Conservation (phyloP, 192 early-diverging fungal species). For the Jimgerdemannia flammicorona region DNA sequence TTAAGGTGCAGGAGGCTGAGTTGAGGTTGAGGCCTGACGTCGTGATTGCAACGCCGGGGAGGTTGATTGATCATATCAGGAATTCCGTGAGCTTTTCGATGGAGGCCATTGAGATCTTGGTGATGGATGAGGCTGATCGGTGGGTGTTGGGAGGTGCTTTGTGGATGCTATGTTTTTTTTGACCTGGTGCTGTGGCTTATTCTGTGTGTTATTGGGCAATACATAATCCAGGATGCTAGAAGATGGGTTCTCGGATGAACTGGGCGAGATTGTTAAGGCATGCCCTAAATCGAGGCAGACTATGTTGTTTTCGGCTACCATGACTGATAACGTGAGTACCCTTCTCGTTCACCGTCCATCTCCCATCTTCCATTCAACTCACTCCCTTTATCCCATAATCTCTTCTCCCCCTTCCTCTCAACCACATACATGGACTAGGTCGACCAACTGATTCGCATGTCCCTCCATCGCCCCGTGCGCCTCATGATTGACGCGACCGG, state of each 20-base stretch:
- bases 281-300: constrained; percentile 90
- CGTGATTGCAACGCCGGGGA: constrained; percentile 96
- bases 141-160: constrained; percentile 16
- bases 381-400: not conserved
- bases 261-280: constrained; percentile 89
- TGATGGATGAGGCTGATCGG: constrained; percentile 99
- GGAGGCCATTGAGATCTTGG: constrained; percentile 89
- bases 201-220: not conserved
- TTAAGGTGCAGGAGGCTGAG: constrained; percentile 85
- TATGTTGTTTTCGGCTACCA: constrained; percentile 99
- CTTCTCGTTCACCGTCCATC: not conserved
- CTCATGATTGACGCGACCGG: constrained; percentile 85
- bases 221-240: constrained; percentile 76
- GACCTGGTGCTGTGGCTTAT: not conserved
- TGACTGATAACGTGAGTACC: constrained; percentile 82
- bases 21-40: constrained; percentile 84
- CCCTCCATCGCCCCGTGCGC: constrained; percentile 83
- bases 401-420: too few relatives aligned
- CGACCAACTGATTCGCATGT: constrained; percentile 92
- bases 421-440: constrained; percentile 28
- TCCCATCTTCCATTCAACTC: not conserved
- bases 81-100: constrained; percentile 88
- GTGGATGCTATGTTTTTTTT: not conserved
- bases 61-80: constrained; percentile 95
- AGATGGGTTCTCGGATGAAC: constrained; percentile 94